Evolutionary conservation across 2,329 filamentous ascomycete genomes (phyloP).

Genomic region (Talaromyces sp.): DNA sequence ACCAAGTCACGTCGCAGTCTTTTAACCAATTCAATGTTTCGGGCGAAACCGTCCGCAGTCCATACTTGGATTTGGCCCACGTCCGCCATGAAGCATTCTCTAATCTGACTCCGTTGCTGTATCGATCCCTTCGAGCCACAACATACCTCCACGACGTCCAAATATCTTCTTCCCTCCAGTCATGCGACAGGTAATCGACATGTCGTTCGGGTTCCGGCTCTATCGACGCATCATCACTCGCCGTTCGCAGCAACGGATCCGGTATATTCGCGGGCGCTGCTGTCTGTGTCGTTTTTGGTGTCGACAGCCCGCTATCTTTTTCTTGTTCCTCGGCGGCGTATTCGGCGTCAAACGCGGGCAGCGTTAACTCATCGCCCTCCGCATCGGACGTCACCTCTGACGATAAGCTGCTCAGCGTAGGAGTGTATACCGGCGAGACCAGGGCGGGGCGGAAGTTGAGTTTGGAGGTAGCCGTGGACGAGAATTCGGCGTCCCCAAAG

Average conservation of each 20-base stretch:
- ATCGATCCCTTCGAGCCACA: constrained; percentile 71
- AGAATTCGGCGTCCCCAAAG: constrained; percentile 25
- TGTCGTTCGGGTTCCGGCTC: constrained; percentile 74
- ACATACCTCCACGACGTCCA: constrained; percentile 98
- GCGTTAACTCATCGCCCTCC: constrained; percentile 39
- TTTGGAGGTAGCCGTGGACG: constrained; percentile 36
- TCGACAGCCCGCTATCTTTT: constrained; percentile 2
- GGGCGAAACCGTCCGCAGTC: constrained; percentile 80
- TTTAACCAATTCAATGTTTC: constrained; percentile 96
- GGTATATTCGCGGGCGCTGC: background rate
- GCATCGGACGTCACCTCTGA: constrained; percentile 29
- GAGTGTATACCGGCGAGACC: constrained; percentile 33
- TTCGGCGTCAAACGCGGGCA: constrained; percentile 45
- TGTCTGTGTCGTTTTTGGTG: background rate
- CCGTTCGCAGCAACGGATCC: constrained; percentile 5
- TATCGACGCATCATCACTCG: constrained; percentile 69
- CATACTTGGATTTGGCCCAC: constrained; percentile 90
- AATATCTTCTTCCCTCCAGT: constrained; percentile 93
- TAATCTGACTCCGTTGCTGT: constrained; percentile 74
- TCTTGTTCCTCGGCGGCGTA: constrained; percentile 20
- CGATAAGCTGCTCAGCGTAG: constrained; percentile 39
- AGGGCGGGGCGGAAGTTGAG: constrained; percentile 33
- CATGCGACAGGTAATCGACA: constrained; percentile 92
- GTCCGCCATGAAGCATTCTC: constrained; percentile 98
- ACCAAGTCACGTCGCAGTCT: constrained; percentile 94